Percentiles rank a stretch among this genome's conserved stretches.
Evolutionary conservation across 495 filamentous ascomycete genomes (phyloP).

Genomic region (Neurospora cerealis): DNA sequence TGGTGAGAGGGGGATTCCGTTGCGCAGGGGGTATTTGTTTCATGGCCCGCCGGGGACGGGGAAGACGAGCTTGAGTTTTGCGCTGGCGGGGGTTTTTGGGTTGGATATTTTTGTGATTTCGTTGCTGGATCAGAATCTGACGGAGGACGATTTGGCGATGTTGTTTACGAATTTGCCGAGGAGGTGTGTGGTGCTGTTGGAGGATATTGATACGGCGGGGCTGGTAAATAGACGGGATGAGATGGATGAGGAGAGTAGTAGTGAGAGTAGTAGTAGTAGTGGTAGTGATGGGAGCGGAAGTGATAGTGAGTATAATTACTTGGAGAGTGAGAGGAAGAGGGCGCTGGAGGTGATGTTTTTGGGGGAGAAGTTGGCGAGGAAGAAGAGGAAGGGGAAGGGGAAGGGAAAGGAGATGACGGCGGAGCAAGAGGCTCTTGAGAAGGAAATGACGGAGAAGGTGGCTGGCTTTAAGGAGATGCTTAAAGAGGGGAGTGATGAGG

Average conservation of each 20-base stretch:
- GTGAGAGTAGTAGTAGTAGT: not conserved
- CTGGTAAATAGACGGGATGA: slow-evolving; percentile 34
- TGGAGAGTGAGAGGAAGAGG: not conserved
- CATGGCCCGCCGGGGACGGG: slow-evolving; percentile 63
- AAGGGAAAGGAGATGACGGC: not conserved
- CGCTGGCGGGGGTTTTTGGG: slow-evolving; percentile 59
- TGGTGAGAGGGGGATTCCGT: slow-evolving; percentile 76
- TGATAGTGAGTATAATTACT: not conserved
- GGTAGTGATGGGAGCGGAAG: not conserved
- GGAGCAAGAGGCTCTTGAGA: not conserved
- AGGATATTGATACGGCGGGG: slow-evolving; percentile 63
- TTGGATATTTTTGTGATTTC: slow-evolving; percentile 58
- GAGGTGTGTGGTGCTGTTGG: slow-evolving; percentile 57
- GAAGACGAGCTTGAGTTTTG: slow-evolving; percentile 53
- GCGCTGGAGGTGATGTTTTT: not conserved
- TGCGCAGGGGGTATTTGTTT: slow-evolving; percentile 81
- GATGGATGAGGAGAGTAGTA: not conserved
- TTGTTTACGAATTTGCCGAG: slow-evolving; percentile 58
- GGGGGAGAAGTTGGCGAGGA: not conserved
- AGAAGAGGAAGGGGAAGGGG: not conserved
- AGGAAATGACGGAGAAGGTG: not conserved
- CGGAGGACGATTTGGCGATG: slow-evolving; percentile 57
- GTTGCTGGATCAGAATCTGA: slow-evolving; percentile 50
- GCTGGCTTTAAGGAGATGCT: not conserved
- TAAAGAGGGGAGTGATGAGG: slow-evolving; percentile 6